Base-by-base conservation (phyloP, 2,329 filamentous ascomycete species). In the Colletotrichum chlorophyti region DNA sequence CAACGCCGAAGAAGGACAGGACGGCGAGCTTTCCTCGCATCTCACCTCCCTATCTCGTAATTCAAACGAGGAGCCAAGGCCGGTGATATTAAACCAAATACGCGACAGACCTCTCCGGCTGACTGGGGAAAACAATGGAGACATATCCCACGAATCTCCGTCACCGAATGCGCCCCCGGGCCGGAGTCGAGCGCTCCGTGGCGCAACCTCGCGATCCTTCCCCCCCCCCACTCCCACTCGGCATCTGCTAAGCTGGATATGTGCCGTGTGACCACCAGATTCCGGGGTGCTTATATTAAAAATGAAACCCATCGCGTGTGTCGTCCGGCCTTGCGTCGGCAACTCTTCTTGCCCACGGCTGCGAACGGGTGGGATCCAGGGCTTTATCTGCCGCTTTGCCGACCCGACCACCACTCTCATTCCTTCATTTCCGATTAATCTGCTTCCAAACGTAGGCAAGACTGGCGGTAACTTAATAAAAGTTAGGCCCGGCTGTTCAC, bases 181-280 rank as follows among this genome's bases (percentile, higher is more conserved):
- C 46, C 32, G 46, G 46, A 49, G 46, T 27, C 32, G 24, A 21
- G 46, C 46, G n/a, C 46, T 49, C 46, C 46, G 46, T 6, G 24
- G 32, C 29, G 6, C n/a, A n/a, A 23, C 32, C 24, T 12, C 34
- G 21, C 24, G 15, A 38, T 7, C 46, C 46, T 37, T 6, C 11
- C 8, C 21, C 32, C 35, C 14, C 9, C 12, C 12, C 15, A 38
- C 15, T 8, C 26, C 19, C n/a, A n/a, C n/a, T n/a, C n/a, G 34
- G 11, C 34, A 15, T 24, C 34, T 34, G 46, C 34, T 9, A 23
- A 29, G 8, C 9, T 8, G 24, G 11, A 24, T 27, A 26, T 27
- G n/a, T 23, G 15, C 12, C 12, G n/a, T 29, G 12, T 21, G 32
- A n/a, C 34, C 6, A 19, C 15, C 26, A 15, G 2, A 12, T 1